phyloP scores from a whole-genome alignment of 1,284 basidiomycete species.

The Mycena citricolor region DNA sequence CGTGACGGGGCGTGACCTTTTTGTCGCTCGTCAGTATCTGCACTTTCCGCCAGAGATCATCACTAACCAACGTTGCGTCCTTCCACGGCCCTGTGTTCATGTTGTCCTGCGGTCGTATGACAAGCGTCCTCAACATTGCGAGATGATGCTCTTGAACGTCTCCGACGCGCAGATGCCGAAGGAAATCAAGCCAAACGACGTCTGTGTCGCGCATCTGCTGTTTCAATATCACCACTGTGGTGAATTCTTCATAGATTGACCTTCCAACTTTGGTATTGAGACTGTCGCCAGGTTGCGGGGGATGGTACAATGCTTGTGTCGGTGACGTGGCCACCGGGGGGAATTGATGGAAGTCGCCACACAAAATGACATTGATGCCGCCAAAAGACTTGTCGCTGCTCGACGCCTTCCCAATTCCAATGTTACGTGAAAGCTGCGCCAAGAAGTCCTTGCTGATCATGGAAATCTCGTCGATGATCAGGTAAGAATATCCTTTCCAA shows the following conservation, averaged over 20 bases:
- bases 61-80: slow-evolving; percentile 28
- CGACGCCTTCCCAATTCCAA: slow-evolving; percentile 23
- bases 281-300: background rate
- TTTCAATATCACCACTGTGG: slow-evolving; percentile 34
- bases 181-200: slow-evolving; percentile 33
- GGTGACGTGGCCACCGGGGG: slow-evolving; percentile 31
- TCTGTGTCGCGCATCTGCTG: slow-evolving; percentile 38
- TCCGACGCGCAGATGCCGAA: slow-evolving; percentile 32
- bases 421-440: slow-evolving; percentile 25
- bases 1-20: slow-evolving; percentile 12
- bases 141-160: slow-evolving; percentile 29
- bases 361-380: slow-evolving; percentile 38
- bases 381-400: slow-evolving; percentile 31
- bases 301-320: slow-evolving; percentile 26
- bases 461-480: slow-evolving; percentile 36
- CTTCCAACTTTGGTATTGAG: slow-evolving; percentile 25
- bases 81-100: slow-evolving; percentile 22
- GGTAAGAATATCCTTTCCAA: slow-evolving; percentile 30
- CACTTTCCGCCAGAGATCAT: too few relatives aligned
- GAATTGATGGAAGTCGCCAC: slow-evolving; percentile 43
- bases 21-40: too few relatives aligned
- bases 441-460: slow-evolving; percentile 34
- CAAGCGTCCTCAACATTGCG: slow-evolving; percentile 27
- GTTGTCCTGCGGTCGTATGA: slow-evolving; percentile 20
- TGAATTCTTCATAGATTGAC: slow-evolving; percentile 36